Conservation (phyloP, 2,329 filamentous ascomycete species). For the Chaetomium globosum region DNA sequence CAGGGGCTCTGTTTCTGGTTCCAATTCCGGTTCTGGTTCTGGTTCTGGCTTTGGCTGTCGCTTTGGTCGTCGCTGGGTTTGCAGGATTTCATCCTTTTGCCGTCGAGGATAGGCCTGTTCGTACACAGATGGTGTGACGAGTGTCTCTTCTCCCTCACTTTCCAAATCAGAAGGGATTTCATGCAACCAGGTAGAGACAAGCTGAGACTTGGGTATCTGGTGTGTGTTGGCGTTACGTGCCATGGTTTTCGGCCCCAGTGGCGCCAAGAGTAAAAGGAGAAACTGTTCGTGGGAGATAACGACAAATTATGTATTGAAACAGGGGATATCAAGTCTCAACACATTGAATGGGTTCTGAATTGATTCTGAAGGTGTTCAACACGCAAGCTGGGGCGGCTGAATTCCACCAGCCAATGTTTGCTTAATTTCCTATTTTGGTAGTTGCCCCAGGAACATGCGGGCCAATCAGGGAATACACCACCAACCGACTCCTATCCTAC, state of each 20-base stretch:
- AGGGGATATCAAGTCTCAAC: neutral
- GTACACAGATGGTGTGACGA: conserved; percentile 15
- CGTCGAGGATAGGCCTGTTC: neutral
- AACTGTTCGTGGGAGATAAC: neutral
- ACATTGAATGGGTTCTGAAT: neutral
- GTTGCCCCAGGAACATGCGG: conserved; percentile 18
- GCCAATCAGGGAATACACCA: neutral
- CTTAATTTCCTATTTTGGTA: conserved; percentile 20
- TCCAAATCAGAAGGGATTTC: conserved; percentile 20
- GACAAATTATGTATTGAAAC: neutral
- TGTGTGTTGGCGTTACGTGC: conserved; percentile 10
- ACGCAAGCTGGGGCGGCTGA: neutral
- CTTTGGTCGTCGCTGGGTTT: neutral
- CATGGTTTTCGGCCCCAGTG: neutral
- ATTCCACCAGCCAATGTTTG: neutral
- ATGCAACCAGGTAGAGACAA: conserved; percentile 18
- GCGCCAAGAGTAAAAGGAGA: neutral
- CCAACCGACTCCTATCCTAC: neutral
- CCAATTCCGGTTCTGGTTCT: neutral
- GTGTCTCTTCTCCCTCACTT: conserved; percentile 18
- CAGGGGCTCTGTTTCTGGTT: neutral
- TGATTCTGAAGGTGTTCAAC: neutral
- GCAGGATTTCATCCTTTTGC: neutral
- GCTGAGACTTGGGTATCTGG: conserved; percentile 1
- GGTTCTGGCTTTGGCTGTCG: neutral